These are phyloP conservation scores for Arabidopsis lyrata DNA, from an alignment of 441 rosid species.

Conservation along the genomic window DNA sequence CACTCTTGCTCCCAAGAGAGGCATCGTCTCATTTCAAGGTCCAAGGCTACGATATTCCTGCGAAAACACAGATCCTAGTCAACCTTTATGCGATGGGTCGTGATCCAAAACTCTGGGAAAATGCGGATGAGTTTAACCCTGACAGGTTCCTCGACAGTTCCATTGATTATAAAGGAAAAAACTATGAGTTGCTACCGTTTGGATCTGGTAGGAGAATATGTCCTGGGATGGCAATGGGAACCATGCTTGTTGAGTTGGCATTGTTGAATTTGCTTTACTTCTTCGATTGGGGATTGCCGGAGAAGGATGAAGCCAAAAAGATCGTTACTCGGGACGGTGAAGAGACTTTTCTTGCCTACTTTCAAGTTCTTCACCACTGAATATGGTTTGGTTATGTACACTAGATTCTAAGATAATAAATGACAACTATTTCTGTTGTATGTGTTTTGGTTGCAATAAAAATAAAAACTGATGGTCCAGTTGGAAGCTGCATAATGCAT, in stretches of 20 bases:
- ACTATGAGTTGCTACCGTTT: conserved; percentile 46
- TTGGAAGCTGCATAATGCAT: too few species aligned
- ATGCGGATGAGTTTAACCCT: conserved; percentile 44
- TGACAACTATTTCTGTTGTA: too few species aligned
- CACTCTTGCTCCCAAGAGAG: conserved; percentile 54
- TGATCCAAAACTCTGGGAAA: conserved; percentile 42
- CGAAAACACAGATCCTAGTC: conserved; percentile 27
- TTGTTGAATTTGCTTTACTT: conserved; percentile 44
- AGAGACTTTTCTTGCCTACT: conserved; percentile 25
- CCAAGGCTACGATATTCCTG: conserved; percentile 37
- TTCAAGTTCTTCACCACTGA: conserved; percentile 30
- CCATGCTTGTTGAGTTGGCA: conserved; percentile 31
- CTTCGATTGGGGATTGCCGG: conserved; percentile 57
- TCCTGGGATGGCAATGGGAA: conserved; percentile 40
- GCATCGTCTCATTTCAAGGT: conserved; percentile 46
- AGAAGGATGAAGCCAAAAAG: conserved; percentile 31
- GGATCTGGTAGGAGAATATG: conserved; percentile 53
- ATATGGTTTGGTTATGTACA: neutral
- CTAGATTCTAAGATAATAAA: neutral
- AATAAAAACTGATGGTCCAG: too few species aligned
- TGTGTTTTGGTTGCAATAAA: too few species aligned
- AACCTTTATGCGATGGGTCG: conserved; percentile 43
- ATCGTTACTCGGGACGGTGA: conserved; percentile 10
- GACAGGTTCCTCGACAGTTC: conserved; percentile 40
- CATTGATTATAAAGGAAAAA: conserved; percentile 38